Evolutionary conservation across 2,329 filamentous ascomycete genomes (phyloP).

Genomic region (Orbilia blumenaviensis): DNA sequence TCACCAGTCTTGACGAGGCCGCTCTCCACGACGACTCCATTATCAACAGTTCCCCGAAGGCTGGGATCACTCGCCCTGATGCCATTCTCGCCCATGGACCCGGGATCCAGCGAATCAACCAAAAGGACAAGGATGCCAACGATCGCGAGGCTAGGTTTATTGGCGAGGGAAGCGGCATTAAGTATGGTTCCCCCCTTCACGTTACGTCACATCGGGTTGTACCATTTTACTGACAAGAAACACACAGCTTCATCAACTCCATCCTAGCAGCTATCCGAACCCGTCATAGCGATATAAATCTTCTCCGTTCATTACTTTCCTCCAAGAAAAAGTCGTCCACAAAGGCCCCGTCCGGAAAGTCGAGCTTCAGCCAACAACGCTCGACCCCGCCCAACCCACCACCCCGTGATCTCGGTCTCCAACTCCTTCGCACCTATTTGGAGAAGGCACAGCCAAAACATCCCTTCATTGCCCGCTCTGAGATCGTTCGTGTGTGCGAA

Average conservation of each 20-base stretch:
- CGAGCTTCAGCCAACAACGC: constrained; percentile 43
- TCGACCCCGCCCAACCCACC: constrained; percentile 46
- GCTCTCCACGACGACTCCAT: constrained; percentile 34
- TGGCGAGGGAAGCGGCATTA: constrained; percentile 51
- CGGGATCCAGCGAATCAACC: constrained; percentile 47
- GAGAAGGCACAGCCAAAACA: constrained; percentile 52
- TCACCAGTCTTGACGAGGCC: constrained; percentile 46
- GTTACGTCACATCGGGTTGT: background rate
- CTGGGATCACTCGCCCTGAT: constrained; percentile 24
- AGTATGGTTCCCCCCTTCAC: constrained; percentile 23
- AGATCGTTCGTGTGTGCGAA: constrained; percentile 51
- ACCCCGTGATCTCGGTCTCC: constrained; percentile 44
- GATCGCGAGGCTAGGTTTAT: constrained; percentile 51
- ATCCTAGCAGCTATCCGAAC: constrained; percentile 48
- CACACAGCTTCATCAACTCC: constrained; percentile 50
- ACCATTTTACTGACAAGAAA: constrained; percentile 4
- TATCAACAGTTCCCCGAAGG: constrained; percentile 26
- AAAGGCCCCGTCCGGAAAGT: constrained; percentile 34
- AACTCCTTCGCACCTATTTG: constrained; percentile 50
- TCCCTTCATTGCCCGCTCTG: constrained; percentile 51
- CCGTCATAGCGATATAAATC: constrained; percentile 50
- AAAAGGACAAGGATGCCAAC: constrained; percentile 49
- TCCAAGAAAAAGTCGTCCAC: constrained; percentile 46
- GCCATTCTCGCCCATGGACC: constrained; percentile 11
- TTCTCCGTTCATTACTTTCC: constrained; percentile 47